A percentile compares a stretch with the other conserved stretches of the same genome.
These are phyloP conservation scores for Solanum bukasovii DNA, from an alignment of 257 asterid genomes.

Conservation along the genomic window DNA sequence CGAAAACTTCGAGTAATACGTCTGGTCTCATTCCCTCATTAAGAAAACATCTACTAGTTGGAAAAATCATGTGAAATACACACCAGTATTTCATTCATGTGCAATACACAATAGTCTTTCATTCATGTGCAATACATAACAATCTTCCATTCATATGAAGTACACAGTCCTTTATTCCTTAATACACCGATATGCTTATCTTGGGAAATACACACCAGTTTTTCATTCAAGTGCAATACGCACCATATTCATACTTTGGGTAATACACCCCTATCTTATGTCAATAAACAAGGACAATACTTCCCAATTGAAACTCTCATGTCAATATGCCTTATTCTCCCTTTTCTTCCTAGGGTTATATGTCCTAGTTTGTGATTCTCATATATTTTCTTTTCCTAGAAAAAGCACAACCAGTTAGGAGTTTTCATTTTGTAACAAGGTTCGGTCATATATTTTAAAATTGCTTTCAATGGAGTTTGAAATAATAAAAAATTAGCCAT, in stretches of 20 bases:
- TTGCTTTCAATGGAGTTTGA: background rate
- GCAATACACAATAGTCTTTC: background rate
- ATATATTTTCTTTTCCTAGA: background rate
- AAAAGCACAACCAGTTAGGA: background rate
- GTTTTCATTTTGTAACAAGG: background rate
- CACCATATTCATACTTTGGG: background rate
- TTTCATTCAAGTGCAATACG: background rate
- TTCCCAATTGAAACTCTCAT: background rate
- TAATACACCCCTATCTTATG: background rate
- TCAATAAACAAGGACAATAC: background rate
- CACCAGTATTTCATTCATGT: background rate
- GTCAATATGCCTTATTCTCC: too few species aligned
- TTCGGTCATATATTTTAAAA: background rate
- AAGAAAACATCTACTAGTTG: background rate
- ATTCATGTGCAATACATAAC: too few species aligned
- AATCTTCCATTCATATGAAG: too few species aligned
- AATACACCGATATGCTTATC: too few species aligned
- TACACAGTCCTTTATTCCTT: background rate
- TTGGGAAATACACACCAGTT: background rate
- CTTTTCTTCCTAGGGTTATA: background rate
- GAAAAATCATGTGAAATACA: background rate
- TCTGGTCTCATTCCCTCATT: background rate
- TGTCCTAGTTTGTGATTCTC: background rate
- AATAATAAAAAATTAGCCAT: too few species aligned
- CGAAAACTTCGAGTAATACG: background rate